Evolutionary conservation across 306 rosid species (phyloP).

Genomic region (Castanea sativa): DNA sequence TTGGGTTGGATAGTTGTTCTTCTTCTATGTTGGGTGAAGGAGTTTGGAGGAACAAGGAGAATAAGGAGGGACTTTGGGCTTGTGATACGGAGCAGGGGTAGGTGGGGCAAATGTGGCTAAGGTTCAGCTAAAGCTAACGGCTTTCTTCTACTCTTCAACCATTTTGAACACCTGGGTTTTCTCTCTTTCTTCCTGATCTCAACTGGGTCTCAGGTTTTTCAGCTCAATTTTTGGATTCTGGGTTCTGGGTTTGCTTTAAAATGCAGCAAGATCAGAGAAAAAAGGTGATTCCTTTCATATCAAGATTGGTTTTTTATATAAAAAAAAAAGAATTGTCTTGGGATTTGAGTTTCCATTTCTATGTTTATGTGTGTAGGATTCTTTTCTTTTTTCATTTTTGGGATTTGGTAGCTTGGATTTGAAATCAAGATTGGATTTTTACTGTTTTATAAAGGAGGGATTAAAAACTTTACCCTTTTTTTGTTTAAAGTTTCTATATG

Average conservation of each 20-base stretch:
- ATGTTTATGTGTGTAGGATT: not conserved
- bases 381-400: too few relatives aligned
- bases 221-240: constrained; percentile 28
- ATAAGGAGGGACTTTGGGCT: constrained; percentile 65
- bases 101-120: constrained; percentile 97
- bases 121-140: not conserved
- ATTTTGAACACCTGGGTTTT: constrained; percentile 24
- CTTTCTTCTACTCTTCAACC: not conserved
- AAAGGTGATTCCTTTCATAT: constrained; percentile 49
- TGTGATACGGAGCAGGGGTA: constrained; percentile 89
- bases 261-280: constrained; percentile 81
- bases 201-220: constrained; percentile 21
- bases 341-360: not conserved
- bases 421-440: not conserved
- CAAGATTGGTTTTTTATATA: not conserved
- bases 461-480: not conserved
- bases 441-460: not conserved
- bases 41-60: constrained; percentile 39
- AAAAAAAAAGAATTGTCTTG: not conserved
- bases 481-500: not conserved
- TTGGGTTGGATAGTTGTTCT: constrained; percentile 21
- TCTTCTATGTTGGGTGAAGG: constrained; percentile 51
- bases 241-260: constrained; percentile 35
- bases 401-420: not conserved
- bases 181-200: constrained; percentile 33